Evolutionary conservation across 768 basidiomycete genomes (phyloP), one percentile per base, ranked within the genome.

Genomic region (Naganishia friedmannii): DNA sequence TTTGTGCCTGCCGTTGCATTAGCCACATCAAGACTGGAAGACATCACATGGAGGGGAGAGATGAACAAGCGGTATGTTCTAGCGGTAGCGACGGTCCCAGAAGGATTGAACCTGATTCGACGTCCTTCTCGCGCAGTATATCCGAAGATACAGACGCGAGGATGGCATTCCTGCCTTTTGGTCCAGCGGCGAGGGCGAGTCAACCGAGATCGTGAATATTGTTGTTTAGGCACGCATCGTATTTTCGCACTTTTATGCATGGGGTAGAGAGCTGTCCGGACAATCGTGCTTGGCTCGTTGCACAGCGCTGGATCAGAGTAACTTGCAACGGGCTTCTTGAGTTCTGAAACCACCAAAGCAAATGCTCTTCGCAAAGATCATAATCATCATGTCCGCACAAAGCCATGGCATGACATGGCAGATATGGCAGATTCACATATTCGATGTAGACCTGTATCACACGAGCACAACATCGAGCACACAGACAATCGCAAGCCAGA

Each of bases 1-100:
- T 80, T 80, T 69, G 58, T 80, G 23, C 75, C 78, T 26, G 77
- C 76, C 2, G 76, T 73, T n/a, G 72, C 76, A 15, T 42, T 80
- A 2, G 56, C 76, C 1, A 65, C 75, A 13, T 69, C 74, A 15
- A 57, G 70, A 21, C 46, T 80, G 46, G 66, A 77, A 68, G 78
- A 80, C 65, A 74, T 80, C 15, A 80, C 79, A 34, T 80, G 77
- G 69, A 56, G 79, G 58, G 79, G 78, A 42, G 79, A 80, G 65
- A 63, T 80, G 48, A 72, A 76, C 4, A 77, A 73, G 57, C 66
- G 77, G 79, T 79, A 58, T 55, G 79, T 72, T 26, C 7, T n/a
- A 51, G 23, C 48, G 15, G 13, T 17, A 28, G 28, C 5, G 55
- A 3, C 1, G 34, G 4, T 32, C 23, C 15, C 5, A 51, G 19